Percentiles rank a stretch among this genome's conserved stretches.
These are phyloP conservation scores for Macrophomina phaseolina DNA, from an alignment of 2,329 filamentous ascomycete genomes.

Conservation along the genomic window DNA sequence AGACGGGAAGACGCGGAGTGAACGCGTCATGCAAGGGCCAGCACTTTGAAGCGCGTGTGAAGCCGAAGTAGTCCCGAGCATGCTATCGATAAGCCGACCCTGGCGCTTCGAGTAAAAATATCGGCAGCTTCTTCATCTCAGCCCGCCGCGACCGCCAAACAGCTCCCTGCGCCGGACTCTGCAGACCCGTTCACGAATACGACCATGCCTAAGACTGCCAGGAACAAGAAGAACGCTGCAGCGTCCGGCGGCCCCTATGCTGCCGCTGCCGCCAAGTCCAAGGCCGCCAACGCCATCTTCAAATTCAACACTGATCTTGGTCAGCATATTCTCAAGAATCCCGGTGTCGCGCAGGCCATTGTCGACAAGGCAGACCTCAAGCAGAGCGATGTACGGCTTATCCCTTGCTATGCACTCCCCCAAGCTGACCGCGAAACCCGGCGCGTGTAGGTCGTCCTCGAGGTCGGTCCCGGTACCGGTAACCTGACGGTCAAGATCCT, in stretches of 20 bases:
- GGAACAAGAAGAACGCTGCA: constrained; percentile 45
- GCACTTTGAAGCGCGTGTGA: not conserved
- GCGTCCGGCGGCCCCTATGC: constrained; percentile 52
- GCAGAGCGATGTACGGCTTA: constrained; percentile 66
- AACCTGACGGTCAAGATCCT: constrained; percentile 90
- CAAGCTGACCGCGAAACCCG: constrained; percentile 10
- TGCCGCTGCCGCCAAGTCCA: constrained; percentile 53
- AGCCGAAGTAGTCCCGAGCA: not conserved
- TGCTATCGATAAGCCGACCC: constrained; percentile 24
- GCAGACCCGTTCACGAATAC: not conserved
- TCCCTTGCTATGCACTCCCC: not conserved
- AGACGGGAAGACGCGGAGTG: constrained; percentile 14
- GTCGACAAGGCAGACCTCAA: constrained; percentile 88
- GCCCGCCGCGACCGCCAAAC: constrained; percentile 5
- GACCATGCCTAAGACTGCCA: constrained; percentile 53
- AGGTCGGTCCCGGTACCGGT: constrained; percentile 89
- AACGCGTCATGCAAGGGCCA: constrained; percentile 19
- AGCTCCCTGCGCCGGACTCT: constrained; percentile 19
- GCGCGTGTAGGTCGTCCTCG: constrained; percentile 72
- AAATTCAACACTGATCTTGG: constrained; percentile 85
- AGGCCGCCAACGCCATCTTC: constrained; percentile 81
- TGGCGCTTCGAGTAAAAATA: constrained; percentile 9
- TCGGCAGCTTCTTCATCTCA: not conserved
- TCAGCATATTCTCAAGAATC: constrained; percentile 69
- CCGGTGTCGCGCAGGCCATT: constrained; percentile 64